A percentile compares a stretch with the other conserved stretches of the same genome.
phyloP scores from a whole-genome alignment of 306 rosid genomes.

The Sophora flavescens region DNA sequence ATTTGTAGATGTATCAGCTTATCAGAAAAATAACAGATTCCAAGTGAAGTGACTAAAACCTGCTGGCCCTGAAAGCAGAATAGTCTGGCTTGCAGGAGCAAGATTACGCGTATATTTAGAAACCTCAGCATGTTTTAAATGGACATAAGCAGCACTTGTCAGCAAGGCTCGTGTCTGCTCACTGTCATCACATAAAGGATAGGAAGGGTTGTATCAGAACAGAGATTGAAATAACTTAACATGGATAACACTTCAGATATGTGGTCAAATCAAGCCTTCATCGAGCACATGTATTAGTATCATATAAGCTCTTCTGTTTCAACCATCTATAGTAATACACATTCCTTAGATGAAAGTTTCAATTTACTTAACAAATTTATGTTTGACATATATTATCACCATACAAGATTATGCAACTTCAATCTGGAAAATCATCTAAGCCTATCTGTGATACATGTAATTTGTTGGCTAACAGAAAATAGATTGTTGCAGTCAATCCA shows the following conservation, averaged over 20 bases:
- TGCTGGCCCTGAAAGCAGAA: conserved; percentile 94
- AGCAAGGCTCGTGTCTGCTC: conserved; percentile 87
- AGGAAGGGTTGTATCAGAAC: neutral
- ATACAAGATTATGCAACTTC: conserved; percentile 22
- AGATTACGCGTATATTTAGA: conserved; percentile 88
- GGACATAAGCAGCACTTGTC: conserved; percentile 97
- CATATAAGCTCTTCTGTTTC: neutral
- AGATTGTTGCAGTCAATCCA: neutral
- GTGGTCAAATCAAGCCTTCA: neutral
- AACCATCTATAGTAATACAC: neutral
- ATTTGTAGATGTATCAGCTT: no score
- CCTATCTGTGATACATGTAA: neutral
- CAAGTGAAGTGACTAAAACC: conserved; percentile 59
- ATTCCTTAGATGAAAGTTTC: conserved; percentile 10
- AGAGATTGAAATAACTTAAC: neutral
- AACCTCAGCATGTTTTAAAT: conserved; percentile 87
- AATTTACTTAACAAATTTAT: conserved; percentile 3
- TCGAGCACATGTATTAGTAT: neutral
- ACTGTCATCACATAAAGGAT: conserved; percentile 50
- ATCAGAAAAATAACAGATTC: conserved; percentile 22
- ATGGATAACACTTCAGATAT: neutral
- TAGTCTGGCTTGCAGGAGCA: conserved; percentile 94
- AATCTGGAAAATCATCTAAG: conserved; percentile 2
- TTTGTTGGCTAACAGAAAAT: neutral
- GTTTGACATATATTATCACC: conserved; percentile 8